Base-by-base conservation (phyloP, 108 stramenopile species). In the Chaetoceros muelleri region DNA sequence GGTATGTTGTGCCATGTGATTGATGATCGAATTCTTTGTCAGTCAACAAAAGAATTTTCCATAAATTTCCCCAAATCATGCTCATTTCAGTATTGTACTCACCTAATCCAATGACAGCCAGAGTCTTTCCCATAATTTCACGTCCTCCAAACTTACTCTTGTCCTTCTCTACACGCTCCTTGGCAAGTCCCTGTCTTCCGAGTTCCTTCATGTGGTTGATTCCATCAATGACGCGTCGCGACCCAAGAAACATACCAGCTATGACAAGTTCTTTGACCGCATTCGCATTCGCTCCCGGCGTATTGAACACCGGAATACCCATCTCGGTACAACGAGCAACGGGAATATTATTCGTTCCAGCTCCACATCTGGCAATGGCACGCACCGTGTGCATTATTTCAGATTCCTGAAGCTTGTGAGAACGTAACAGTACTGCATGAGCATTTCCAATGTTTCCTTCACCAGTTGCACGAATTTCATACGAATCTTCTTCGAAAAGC, bases 271-370 rank as follows among this genome's bases (percentile, higher is more conserved):
- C 90, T 56, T 82, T 84, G 47, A 84, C 83, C 44, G 84, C 82
- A 60, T 81, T 83, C 50, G 90, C 83, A 71, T 92, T 92, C 19
- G 82, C 90, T 24, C 90, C 90, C 7, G 90, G 90, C 13, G 90
- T 92, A 60, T 92, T 92, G 69, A 92, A 84, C 21, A 92, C 90
- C 20, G 83, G 83, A 30, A 92, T 84, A 30, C 90, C 90, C 3
- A 80, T 58, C 63, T 85, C 79, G 10, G 83, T 83, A 71, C 81
- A 81, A 27, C 83, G 81, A 16, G 80, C 49, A 23, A 87, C 80
- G 24, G 84, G 72, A 30, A 76, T 68, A 62, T 75, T 79, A 75
- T 92, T 84, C 55, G 83, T 82, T 34, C 90, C 90, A 25, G 82
- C 81, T 8, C 90, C 90, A 58, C 82, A 84, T 58, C 78, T 50